These are phyloP conservation scores for Sphaerulina vaccinii DNA, from an alignment of 2,329 filamentous ascomycete genomes.

Conservation along the genomic window DNA sequence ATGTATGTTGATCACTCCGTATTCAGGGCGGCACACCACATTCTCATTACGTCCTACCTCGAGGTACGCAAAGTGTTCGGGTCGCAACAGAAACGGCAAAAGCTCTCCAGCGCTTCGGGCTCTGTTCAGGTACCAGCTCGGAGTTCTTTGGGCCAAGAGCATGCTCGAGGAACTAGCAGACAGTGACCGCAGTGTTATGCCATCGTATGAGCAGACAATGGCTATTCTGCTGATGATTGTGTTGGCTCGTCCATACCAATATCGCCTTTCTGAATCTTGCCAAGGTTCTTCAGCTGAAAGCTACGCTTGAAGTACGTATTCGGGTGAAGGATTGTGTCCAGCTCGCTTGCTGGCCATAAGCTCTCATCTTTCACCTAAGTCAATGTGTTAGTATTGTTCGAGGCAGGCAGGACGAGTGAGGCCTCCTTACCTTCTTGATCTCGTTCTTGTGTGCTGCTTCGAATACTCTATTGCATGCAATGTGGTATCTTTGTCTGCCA, in stretches of 20 bases:
- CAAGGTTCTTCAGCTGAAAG: slow-evolving; percentile 80
- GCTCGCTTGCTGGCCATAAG: slow-evolving; percentile 60
- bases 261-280: slow-evolving; percentile 42
- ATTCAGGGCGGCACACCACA: background rate
- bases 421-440: slow-evolving; percentile 44
- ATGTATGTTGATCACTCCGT: slow-evolving; percentile 2
- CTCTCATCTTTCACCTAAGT: slow-evolving; percentile 47
- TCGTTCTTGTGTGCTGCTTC: slow-evolving; percentile 73
- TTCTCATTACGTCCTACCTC: background rate
- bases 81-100: too few relatives aligned
- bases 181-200: background rate
- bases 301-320: slow-evolving; percentile 98
- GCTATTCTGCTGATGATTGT: slow-evolving; percentile 8
- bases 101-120: too few relatives aligned
- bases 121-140: too few relatives aligned
- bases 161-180: background rate
- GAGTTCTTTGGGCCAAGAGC: too few relatives aligned
- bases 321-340: slow-evolving; percentile 94
- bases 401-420: background rate
- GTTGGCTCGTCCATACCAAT: slow-evolving; percentile 38
- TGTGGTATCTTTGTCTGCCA: slow-evolving; percentile 82
- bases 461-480: slow-evolving; percentile 95
- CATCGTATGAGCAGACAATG: background rate
- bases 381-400: slow-evolving; percentile 10
- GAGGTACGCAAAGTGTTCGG: too few relatives aligned